Evolutionary conservation across 106 monocot species (phyloP), one percentile per base, ranked within the genome.

Genomic region (Allium fistulosum): DNA sequence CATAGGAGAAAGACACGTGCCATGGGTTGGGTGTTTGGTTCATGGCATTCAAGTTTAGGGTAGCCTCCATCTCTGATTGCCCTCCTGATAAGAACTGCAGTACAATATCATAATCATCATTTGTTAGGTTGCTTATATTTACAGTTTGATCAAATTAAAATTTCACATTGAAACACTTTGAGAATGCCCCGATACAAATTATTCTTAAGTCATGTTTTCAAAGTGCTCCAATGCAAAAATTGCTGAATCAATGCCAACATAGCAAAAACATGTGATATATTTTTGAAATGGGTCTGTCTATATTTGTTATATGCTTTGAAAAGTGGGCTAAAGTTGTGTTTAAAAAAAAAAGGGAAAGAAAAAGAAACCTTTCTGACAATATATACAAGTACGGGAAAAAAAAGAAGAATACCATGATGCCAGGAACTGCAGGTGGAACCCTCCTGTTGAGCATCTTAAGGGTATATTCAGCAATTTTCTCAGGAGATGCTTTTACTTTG

Each of bases 1-100:
- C 94, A 56, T 95, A 95, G 4, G 94, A 95, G 82, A 95, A 95
- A 0, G 94, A 95, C 2, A 95, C 90, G 11, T 95, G 94, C 94
- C 94, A 95, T 11, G 94, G 90, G 79, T 95, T 95, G 46, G 88
- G 78, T 7, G 71, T 16, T 71, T 95, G 90, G 81, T 95, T 95
- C 90, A 95, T 95, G 9, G 94, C 94, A 17, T 95, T 95, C 73
- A 95, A 70, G 79, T 95, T 95, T 69, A 90, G 75, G 17, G 94
- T 95, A 52, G 94, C 94, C 55, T 95, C 90, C 48, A 83, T 61
- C 74, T 95, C 94, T 11, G 94, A 95, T 70, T 95, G 94, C 12
- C 94, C 94, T 59, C 94, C 94, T 0, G 94, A 95, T 58, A 95
- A 73, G 76, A 95, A 95, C 94, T 95, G 83, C 74, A 79, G 65